Evolutionary conservation across 2,329 filamentous ascomycete genomes (phyloP).

Genomic region (Xylariaceae sp.): DNA sequence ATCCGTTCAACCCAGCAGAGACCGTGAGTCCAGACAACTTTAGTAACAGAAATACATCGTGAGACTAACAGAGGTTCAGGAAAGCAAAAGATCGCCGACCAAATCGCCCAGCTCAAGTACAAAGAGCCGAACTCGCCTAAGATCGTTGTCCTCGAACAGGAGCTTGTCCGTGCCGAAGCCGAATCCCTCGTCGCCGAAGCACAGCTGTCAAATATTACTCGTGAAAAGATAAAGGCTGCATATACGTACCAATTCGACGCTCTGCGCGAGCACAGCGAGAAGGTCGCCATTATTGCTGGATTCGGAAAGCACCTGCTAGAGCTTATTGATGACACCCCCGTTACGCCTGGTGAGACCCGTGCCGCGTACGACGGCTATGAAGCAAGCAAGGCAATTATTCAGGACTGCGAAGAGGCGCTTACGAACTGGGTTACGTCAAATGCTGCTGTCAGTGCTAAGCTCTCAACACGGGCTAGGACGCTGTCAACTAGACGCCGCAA

Average conservation of each 20-base stretch:
- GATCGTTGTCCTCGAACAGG: conserved; percentile 97
- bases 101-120: conserved; percentile 99
- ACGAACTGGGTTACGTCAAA: conserved; percentile 97
- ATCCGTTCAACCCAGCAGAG: conserved; percentile 95
- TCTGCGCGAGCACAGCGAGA: conserved; percentile 95
- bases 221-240: conserved; percentile 98
- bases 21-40: conserved; percentile 68
- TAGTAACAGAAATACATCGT: not conserved
- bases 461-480: conserved; percentile 86
- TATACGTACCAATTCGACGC: conserved; percentile 99
- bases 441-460: conserved; percentile 84
- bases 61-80: conserved; percentile 57
- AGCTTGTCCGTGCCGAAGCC: conserved; percentile 96
- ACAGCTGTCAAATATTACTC: conserved; percentile 98
- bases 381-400: conserved; percentile 97
- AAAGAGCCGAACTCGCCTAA: conserved; percentile 98
- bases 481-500: conserved; percentile 84
- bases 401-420: conserved; percentile 96
- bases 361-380: conserved; percentile 98
- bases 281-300: conserved; percentile 95
- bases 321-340: conserved; percentile 93
- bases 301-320: conserved; percentile 99
- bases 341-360: conserved; percentile 95
- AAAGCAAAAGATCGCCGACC: conserved; percentile 99
- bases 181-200: conserved; percentile 99